Conservation (phyloP, 257 asterid species). For the Solanum ossicruentum region DNA sequence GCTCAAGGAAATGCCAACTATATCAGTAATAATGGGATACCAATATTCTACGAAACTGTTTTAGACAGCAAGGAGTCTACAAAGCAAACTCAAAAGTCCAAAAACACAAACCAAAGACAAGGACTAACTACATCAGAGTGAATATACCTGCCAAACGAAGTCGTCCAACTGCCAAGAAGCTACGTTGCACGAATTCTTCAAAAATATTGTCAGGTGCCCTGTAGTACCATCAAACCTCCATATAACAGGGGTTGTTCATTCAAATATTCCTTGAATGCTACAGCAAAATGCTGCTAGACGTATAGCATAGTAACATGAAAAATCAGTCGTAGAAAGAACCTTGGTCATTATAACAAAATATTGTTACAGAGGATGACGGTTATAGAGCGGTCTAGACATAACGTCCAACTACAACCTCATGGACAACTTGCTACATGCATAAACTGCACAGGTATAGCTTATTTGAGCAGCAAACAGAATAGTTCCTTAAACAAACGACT, state of each 20-base stretch:
- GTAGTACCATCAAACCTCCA: not conserved
- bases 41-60: not conserved
- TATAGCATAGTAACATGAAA: not conserved
- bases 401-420: not conserved
- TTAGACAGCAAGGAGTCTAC: not conserved
- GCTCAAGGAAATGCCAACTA: not conserved
- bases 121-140: not conserved
- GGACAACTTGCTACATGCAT: not conserved
- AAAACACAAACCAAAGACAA: not conserved
- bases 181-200: not conserved
- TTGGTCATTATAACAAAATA: not conserved
- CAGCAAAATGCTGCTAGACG: not conserved
- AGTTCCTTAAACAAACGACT: not conserved
- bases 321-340: not conserved
- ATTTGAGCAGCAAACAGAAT: not conserved
- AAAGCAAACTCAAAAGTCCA: not conserved
- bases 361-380: not conserved
- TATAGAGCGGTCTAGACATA: not conserved
- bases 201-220: rapidly evolving
- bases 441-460: not conserved
- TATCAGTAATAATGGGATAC: not conserved
- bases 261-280: not conserved
- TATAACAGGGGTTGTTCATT: not conserved
- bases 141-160: not conserved
- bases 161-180: not conserved